Conservation (phyloP, 345 rosid genomes). For the Eucalyptus sp. region DNA sequence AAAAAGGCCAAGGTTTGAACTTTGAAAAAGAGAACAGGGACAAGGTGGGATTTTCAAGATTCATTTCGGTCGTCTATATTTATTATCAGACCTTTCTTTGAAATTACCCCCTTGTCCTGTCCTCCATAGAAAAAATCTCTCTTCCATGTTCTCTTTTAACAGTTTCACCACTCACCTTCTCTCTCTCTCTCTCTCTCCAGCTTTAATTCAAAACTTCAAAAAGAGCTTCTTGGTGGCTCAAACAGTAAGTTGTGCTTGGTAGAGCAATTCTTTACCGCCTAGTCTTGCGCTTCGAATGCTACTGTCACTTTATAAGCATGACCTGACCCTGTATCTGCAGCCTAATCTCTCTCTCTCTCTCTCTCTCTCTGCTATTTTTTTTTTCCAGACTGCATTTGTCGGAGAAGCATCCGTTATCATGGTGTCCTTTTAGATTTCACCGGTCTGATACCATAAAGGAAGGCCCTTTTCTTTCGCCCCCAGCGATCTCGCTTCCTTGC, state of each 20-base stretch:
- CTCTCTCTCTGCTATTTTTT: neutral
- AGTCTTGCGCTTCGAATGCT: neutral
- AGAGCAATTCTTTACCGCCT: neutral
- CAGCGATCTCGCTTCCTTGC: neutral
- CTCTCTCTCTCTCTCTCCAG: neutral
- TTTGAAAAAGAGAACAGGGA: constrained; percentile 12
- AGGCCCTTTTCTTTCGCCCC: neutral
- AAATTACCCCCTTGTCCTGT: constrained; percentile 16
- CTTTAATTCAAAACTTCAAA: constrained; percentile 18
- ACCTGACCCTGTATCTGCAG: neutral
- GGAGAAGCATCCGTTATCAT: neutral
- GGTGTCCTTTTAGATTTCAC: neutral
- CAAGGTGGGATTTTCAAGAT: constrained; percentile 13
- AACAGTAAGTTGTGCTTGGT: neutral
- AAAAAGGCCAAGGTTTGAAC: constrained; percentile 2
- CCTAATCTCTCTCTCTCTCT: neutral
- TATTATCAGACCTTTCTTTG: neutral
- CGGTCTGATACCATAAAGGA: neutral
- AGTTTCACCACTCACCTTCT: neutral
- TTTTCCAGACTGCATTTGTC: neutral
- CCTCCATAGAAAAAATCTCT: neutral
- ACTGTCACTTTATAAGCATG: neutral
- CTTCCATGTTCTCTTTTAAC: neutral
- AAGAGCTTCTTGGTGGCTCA: neutral
- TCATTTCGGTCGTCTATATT: neutral